Evolutionary conservation across 108 stramenopile genomes (phyloP).

Genomic region (Poteriospumella lacustris): DNA sequence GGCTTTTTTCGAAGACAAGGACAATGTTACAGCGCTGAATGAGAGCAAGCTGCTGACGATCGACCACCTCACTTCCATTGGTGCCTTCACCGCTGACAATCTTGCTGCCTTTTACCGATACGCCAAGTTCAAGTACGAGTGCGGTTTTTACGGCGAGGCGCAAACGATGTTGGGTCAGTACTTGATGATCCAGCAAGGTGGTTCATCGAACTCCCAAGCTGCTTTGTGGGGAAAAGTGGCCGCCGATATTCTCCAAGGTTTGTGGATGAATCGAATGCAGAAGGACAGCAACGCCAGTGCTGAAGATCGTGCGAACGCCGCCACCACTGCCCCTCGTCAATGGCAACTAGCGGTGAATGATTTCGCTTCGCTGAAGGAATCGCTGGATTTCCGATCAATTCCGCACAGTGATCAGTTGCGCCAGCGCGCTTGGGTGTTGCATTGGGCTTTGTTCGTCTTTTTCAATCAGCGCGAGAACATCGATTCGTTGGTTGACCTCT

Average conservation of each 20-base stretch:
- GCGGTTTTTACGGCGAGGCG: conserved; percentile 75
- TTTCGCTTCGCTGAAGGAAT: not conserved
- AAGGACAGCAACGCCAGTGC: no score
- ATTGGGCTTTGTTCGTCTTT: conserved; percentile 96
- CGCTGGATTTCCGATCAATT: conserved; percentile 40
- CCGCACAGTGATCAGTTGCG: conserved; percentile 77
- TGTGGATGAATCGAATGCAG: not conserved
- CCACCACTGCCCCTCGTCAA: no score
- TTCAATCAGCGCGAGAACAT: conserved; percentile 78
- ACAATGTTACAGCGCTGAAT: conserved; percentile 38
- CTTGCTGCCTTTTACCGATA: conserved; percentile 55
- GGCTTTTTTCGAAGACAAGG: conserved; percentile 59
- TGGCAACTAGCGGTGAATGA: conserved; percentile 11
- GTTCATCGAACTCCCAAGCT: no score
- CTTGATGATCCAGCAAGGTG: no score
- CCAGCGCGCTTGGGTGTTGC: conserved; percentile 94
- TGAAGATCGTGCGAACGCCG: no score
- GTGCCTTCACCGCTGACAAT: conserved; percentile 64
- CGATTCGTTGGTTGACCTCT: conserved; percentile 54
- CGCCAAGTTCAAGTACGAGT: conserved; percentile 85
- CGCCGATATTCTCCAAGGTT: not conserved
- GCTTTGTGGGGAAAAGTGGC: conserved; percentile 10
- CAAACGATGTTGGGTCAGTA: conserved; percentile 75
- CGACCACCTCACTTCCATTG: conserved; percentile 50
- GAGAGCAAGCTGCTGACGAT: conserved; percentile 51